These are phyloP conservation scores for Neonectria hederae DNA, from an alignment of 2,329 filamentous ascomycete genomes.

Conservation along the genomic window DNA sequence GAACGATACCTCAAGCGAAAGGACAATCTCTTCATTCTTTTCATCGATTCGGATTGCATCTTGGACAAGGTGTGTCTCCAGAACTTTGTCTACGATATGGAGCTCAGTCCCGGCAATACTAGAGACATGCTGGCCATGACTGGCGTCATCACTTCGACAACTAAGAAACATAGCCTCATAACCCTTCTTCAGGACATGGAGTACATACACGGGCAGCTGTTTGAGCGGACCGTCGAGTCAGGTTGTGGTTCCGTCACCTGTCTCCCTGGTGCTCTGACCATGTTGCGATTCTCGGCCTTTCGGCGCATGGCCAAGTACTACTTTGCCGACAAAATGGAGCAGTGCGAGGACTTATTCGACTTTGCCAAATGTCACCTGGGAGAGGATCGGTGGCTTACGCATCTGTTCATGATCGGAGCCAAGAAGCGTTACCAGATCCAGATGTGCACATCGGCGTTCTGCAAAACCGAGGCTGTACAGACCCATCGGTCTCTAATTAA, in stretches of 20 bases:
- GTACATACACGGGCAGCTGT: slow-evolving; percentile 95
- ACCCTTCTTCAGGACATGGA: slow-evolving; percentile 98
- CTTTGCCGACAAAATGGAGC: slow-evolving; percentile 95
- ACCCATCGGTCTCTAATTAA: slow-evolving; percentile 87
- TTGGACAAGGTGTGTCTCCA: slow-evolving; percentile 91
- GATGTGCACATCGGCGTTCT: slow-evolving; percentile 97
- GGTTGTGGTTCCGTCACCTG: slow-evolving; percentile 95
- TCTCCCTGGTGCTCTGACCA: slow-evolving; percentile 92
- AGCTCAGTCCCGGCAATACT: slow-evolving; percentile 90
- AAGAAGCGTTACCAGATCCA: slow-evolving; percentile 94
- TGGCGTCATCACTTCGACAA: slow-evolving; percentile 94
- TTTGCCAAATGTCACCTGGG: slow-evolving; percentile 95
- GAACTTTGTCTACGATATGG: slow-evolving; percentile 99
- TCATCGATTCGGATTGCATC: slow-evolving; percentile 98
- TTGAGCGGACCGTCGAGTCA: slow-evolving; percentile 94
- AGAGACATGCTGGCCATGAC: slow-evolving; percentile 98
- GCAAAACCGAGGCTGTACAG: slow-evolving; percentile 97
- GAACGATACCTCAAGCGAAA: slow-evolving; percentile 84
- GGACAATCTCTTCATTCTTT: slow-evolving; percentile 93
- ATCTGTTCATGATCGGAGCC: slow-evolving; percentile 98
- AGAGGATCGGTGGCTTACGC: slow-evolving; percentile 95
- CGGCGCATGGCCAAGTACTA: slow-evolving; percentile 98
- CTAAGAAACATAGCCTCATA: slow-evolving; percentile 85
- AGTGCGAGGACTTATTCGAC: slow-evolving; percentile 95
- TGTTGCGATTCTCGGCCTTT: slow-evolving; percentile 95